Evolutionary conservation across 2,329 filamentous ascomycete genomes (phyloP).

Genomic region (Fusarium sp.): DNA sequence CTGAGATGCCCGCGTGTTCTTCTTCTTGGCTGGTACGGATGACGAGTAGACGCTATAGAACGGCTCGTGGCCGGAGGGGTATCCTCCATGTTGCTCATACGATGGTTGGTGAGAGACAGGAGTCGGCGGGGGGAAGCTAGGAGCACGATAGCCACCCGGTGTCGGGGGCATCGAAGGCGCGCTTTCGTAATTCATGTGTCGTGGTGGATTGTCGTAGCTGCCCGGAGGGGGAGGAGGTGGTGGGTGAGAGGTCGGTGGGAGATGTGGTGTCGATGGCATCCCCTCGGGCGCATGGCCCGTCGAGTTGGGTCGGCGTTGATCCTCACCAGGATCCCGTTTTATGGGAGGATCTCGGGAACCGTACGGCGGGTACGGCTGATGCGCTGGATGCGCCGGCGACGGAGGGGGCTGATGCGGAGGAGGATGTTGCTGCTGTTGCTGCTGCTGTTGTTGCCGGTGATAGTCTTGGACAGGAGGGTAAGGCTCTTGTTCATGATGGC

Average conservation of each 20-base stretch:
- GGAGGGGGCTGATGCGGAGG: constrained; percentile 49
- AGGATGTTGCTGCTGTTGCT: constrained; percentile 37
- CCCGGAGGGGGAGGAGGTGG: constrained; percentile 46
- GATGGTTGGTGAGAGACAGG: constrained; percentile 53
- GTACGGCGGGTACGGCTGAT: constrained; percentile 59
- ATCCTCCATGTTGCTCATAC: constrained; percentile 52
- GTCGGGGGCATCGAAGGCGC: constrained; percentile 59
- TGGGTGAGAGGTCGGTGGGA: constrained; percentile 48
- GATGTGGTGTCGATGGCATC: constrained; percentile 48
- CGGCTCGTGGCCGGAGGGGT: constrained; percentile 50
- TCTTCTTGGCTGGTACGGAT: constrained; percentile 63
- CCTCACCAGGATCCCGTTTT: constrained; percentile 67
- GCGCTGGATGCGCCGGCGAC: constrained; percentile 54
- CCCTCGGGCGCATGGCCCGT: constrained; percentile 58
- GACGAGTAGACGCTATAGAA: constrained; percentile 58
- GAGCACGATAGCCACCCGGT: constrained; percentile 56
- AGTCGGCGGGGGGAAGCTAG: constrained; percentile 57
- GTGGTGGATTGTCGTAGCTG: constrained; percentile 60
- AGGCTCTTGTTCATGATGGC: constrained; percentile 67
- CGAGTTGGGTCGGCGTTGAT: constrained; percentile 65
- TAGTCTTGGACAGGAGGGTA: constrained; percentile 68
- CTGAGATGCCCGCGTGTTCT: constrained; percentile 75
- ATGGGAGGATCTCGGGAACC: constrained; percentile 63
- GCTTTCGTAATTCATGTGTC: constrained; percentile 67
- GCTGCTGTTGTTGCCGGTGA: constrained; percentile 50